These are phyloP conservation scores for Bacidia gigantensis DNA, from an alignment of 495 filamentous ascomycete species.

Conservation along the genomic window DNA sequence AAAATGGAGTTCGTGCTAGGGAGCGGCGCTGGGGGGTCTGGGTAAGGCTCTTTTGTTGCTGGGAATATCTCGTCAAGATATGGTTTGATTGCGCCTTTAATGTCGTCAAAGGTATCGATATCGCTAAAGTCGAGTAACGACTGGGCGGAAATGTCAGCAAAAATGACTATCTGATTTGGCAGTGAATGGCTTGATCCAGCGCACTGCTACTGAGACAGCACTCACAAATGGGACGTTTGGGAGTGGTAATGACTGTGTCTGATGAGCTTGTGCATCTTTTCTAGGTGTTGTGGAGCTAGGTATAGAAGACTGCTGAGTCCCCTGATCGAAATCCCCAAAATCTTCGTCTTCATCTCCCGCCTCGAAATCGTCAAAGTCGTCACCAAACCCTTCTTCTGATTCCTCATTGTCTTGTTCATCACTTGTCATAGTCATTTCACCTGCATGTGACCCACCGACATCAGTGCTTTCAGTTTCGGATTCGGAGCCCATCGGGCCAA, in stretches of 20 bases:
- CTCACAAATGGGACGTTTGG: constrained; percentile 35
- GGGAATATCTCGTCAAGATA: constrained; percentile 45
- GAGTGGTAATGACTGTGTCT: constrained; percentile 30
- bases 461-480: constrained; percentile 17
- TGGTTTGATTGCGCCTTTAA: constrained; percentile 30
- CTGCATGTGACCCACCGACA: not conserved
- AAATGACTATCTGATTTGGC: not conserved
- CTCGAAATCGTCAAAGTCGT: constrained; percentile 96
- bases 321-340: constrained; percentile 86
- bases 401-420: constrained; percentile 7
- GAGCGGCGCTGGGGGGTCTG: constrained; percentile 22
- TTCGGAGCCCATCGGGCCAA: constrained; percentile 24
- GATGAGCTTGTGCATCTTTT: constrained; percentile 26
- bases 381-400: constrained; percentile 49
- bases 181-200: not conserved
- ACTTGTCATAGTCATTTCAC: constrained; percentile 21
- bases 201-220: constrained; percentile 12
- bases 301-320: constrained; percentile 47
- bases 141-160: constrained; percentile 27
- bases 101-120: constrained; percentile 36
- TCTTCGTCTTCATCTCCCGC: constrained; percentile 56
- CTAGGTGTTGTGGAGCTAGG: constrained; percentile 31
- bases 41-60: constrained; percentile 27
- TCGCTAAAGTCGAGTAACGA: constrained; percentile 62
- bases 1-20: constrained; percentile 32